These are phyloP conservation scores for Lipomyces starkeyi DNA, from an alignment of 805 yeast genomes.

Conservation along the genomic window DNA sequence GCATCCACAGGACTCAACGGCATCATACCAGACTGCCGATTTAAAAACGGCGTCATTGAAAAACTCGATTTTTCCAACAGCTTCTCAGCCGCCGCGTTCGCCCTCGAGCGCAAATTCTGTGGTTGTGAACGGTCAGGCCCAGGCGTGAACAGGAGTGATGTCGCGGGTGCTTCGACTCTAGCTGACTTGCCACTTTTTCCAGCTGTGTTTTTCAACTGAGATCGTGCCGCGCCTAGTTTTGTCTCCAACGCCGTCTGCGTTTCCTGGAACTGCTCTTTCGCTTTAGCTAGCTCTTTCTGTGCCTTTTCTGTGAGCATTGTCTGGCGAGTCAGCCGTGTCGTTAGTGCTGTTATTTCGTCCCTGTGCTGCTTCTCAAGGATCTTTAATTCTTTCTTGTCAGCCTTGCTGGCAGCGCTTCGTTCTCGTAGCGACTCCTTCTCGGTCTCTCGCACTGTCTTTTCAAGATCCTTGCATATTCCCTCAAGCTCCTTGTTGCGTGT, in stretches of 20 bases:
- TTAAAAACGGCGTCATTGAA: conserved; percentile 34
- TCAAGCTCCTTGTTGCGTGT: conserved; percentile 17
- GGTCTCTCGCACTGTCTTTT: conserved; percentile 6
- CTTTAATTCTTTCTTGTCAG: conserved; percentile 21
- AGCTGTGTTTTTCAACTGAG: conserved; percentile 19
- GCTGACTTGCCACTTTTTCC: conserved; percentile 12
- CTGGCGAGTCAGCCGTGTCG: conserved; percentile 18
- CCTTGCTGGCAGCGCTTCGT: conserved; percentile 6
- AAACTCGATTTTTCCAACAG: conserved; percentile 30
- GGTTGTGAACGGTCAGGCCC: conserved; percentile 6
- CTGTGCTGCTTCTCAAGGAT: conserved; percentile 17
- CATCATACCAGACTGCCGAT: conserved; percentile 12
- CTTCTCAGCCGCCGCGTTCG: conserved; percentile 9
- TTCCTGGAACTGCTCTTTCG: conserved; percentile 19
- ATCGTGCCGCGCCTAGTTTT: conserved; percentile 20
- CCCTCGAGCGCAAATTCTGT: neutral
- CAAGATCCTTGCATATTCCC: conserved; percentile 14
- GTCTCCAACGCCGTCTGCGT: conserved; percentile 25
- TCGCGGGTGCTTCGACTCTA: conserved; percentile 2
- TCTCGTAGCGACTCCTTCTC: conserved; percentile 11
- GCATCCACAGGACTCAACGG: conserved; percentile 26
- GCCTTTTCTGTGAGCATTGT: conserved; percentile 22
- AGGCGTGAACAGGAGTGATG: conserved; percentile 28
- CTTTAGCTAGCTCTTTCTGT: conserved; percentile 17
- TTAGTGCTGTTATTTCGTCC: conserved; percentile 22